Conservation (phyloP, 139 green algal genomes). For the Auxenochlorella pyrenoidosa region DNA sequence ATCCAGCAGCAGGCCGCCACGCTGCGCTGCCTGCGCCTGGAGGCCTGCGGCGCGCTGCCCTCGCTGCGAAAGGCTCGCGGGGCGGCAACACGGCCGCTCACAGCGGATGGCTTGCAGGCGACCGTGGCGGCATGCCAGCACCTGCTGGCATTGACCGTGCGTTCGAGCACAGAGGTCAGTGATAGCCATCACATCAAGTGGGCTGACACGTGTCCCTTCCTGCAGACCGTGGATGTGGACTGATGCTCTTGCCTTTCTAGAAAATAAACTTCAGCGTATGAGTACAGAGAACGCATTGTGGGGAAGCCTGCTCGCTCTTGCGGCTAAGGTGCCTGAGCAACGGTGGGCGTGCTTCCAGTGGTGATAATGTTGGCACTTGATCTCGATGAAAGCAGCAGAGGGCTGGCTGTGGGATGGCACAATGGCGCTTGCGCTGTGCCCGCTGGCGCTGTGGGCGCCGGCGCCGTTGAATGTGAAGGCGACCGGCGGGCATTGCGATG, state of each 20-base stretch:
- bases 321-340: too few species aligned
- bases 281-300: too few species aligned
- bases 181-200: background rate
- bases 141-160: background rate
- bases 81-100: background rate
- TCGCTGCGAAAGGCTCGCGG: background rate
- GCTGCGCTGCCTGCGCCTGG: background rate
- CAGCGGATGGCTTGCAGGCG: background rate
- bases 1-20: background rate
- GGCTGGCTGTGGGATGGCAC: too few species aligned
- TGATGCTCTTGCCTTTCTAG: background rate
- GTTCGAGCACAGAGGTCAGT: background rate
- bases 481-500: too few species aligned
- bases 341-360: too few species aligned
- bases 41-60: background rate
- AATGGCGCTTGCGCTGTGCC: too few species aligned
- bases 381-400: too few species aligned
- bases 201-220: background rate
- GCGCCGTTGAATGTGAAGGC: too few species aligned
- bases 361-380: too few species aligned
- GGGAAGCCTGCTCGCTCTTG: too few species aligned
- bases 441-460: too few species aligned
- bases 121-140: background rate
- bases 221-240: background rate
- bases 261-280: too few species aligned